Evolutionary conservation across 208 protist species (phyloP), one percentile per base, ranked within the genome.

Genomic region (Jaenimonas drosophilae): DNA sequence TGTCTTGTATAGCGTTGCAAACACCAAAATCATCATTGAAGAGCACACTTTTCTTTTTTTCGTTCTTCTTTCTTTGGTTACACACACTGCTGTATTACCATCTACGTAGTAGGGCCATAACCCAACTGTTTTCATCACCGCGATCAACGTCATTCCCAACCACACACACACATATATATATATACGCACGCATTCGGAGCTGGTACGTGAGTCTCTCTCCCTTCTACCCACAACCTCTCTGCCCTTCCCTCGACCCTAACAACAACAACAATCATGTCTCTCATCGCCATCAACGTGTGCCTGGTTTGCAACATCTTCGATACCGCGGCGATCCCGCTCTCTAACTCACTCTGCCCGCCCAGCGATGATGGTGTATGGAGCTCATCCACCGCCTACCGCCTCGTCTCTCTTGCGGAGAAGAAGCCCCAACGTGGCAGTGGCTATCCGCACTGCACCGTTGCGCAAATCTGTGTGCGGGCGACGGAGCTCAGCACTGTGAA

Each of bases 381-480:
- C 23, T 41, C 17, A 9, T 33, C 45, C 9, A 54, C 73, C n/a
- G 30, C 51, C 43, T 89, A 89, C 55, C 45, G 70, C 4, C 65
- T 89, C 2, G 54, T 38, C 9, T 63, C 64, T 9, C 39, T 82
- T 5, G 59, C 67, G 32, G 55, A 89, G 61, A 82, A 71, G 47
- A 73, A 65, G 31, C 53, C 64, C 11, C 54, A 61, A 28, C 34
- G 59, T 11, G 68, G 67, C 17, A 65, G 67, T 41, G 80, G 73
- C 25, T 66, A 89, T 51, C 58, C 76, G 1, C 80, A 89, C 62
- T 89, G 80, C 61, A 82, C 76, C 5, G 33, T 89, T 16, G 70
- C 68, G 31, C 80, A 84, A 47, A 53, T 85, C 19, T 78, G 71
- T 41, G 59, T 79, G 26, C 69, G 59, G 2, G 57, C 69, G n/a